phyloP scores from a whole-genome alignment of 2,329 filamentous ascomycete species.

The Chaetomium globosum region DNA sequence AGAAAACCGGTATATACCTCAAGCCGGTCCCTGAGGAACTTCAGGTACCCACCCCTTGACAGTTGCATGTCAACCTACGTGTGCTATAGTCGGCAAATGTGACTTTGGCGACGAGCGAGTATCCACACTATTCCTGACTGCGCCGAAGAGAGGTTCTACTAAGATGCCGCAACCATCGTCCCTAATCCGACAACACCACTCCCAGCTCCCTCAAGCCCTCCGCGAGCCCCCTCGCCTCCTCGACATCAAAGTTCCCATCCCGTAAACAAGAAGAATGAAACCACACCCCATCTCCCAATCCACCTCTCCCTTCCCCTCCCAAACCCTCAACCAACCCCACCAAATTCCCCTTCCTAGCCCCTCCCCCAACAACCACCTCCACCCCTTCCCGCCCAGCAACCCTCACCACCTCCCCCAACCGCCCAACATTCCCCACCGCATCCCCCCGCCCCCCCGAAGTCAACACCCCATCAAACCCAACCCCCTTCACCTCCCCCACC shows the following conservation, averaged over 20 bases:
- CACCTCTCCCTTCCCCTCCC: constrained; percentile 14
- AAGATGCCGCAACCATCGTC: background rate
- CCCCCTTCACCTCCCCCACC: constrained; percentile 44
- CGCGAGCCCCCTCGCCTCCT: constrained; percentile 27
- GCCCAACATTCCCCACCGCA: constrained; percentile 46
- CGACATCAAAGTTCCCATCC: constrained; percentile 23
- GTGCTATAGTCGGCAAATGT: background rate
- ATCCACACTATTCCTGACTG: background rate
- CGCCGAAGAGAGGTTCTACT: background rate
- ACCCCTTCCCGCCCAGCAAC: constrained; percentile 40
- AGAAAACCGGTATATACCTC: too few species aligned
- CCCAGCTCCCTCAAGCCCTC: background rate
- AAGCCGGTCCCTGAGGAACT: too few species aligned
- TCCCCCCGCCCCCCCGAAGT: constrained; percentile 55
- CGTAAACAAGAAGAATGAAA: constrained; percentile 54
- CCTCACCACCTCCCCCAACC: constrained; percentile 45
- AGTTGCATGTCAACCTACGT: too few species aligned
- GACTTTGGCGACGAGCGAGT: background rate
- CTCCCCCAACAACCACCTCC: constrained; percentile 57
- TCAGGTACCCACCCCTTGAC: too few species aligned
- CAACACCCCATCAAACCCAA: constrained; percentile 56
- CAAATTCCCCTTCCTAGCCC: constrained; percentile 51
- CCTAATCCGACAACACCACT: background rate
- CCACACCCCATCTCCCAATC: constrained; percentile 41
- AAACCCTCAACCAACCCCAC: constrained; percentile 35